A percentile compares a stretch with the other conserved stretches of the same genome.
Conservation (phyloP, 805 yeast species). For the Candida argentea region DNA sequence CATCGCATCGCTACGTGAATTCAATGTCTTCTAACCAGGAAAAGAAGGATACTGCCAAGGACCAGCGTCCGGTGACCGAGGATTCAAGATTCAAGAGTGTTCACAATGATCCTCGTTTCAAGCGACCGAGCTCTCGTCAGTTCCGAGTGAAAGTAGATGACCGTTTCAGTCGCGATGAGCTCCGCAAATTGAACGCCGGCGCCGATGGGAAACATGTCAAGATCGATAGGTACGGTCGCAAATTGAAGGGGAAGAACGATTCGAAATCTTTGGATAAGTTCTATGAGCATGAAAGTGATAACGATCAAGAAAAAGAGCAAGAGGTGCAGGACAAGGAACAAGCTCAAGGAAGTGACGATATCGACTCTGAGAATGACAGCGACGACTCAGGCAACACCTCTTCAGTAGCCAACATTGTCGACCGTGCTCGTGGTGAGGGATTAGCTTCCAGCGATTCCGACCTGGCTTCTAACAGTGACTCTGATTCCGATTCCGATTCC, state of each 20-base stretch:
- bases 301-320: slow-evolving; percentile 27
- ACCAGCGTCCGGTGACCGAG: slow-evolving; percentile 32
- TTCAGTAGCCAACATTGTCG: slow-evolving; percentile 25
- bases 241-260: slow-evolving; percentile 29
- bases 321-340: slow-evolving; percentile 14
- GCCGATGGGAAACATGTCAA: slow-evolving; percentile 46
- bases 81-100: slow-evolving; percentile 77
- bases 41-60: no score
- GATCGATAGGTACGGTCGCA: slow-evolving; percentile 85
- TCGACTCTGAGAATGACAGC: slow-evolving; percentile 7
- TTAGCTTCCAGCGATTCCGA: slow-evolving; percentile 11
- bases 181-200: slow-evolving; percentile 36
- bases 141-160: slow-evolving; percentile 73
- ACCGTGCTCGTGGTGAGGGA: slow-evolving; percentile 63
- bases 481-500: slow-evolving; percentile 29
- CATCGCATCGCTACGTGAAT: no score
- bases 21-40: no score
- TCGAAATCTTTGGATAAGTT: slow-evolving; percentile 50
- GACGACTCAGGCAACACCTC: slow-evolving; percentile 12
- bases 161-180: slow-evolving; percentile 63
- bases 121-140: slow-evolving; percentile 57
- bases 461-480: slow-evolving; percentile 20
- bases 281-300: slow-evolving; percentile 36
- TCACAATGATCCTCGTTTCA: slow-evolving; percentile 83
- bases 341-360: slow-evolving; percentile 6